A percentile compares a stretch with the other conserved stretches of the same genome.
These are phyloP conservation scores for Rhizopus delemar DNA, from an alignment of 371 early-diverging fungal species.

Conservation along the genomic window DNA sequence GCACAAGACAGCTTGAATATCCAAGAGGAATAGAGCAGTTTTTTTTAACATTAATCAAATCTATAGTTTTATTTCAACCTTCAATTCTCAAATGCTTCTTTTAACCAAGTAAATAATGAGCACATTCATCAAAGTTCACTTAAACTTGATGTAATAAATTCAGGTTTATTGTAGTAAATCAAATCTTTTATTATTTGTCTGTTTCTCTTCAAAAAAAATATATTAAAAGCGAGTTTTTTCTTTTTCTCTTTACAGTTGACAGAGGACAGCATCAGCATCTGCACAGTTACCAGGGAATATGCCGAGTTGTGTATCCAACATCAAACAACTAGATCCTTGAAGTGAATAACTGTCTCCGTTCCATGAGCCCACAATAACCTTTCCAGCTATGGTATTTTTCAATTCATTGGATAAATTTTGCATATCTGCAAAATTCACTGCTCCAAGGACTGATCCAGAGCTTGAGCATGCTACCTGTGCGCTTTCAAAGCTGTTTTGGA, in stretches of 20 bases:
- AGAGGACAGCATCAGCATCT: constrained; percentile 14
- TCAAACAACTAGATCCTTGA: constrained; percentile 14
- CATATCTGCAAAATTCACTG: constrained; percentile 5
- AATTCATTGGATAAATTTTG: constrained; percentile 3
- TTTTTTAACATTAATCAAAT: too few relatives aligned
- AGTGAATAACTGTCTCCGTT: constrained; percentile 23
- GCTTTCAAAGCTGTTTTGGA: background rate
- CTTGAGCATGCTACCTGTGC: background rate
- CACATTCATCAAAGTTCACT: too few relatives aligned
- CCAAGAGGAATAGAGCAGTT: too few relatives aligned
- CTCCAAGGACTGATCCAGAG: background rate
- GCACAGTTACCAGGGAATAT: constrained; percentile 20
- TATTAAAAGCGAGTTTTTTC: constrained; percentile 1
- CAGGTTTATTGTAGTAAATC: too few relatives aligned
- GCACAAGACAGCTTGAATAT: too few relatives aligned
- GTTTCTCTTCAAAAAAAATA: background rate
- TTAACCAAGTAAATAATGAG: too few relatives aligned
- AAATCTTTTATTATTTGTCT: too few relatives aligned
- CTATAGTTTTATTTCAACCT: too few relatives aligned
- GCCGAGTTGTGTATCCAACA: constrained; percentile 14
- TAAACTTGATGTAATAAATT: too few relatives aligned
- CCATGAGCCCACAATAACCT: constrained; percentile 22
- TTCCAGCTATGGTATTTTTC: background rate
- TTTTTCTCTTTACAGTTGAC: constrained; percentile 10
- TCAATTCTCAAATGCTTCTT: too few relatives aligned